These are phyloP conservation scores for Cichorium intybus DNA, from an alignment of 140 eudicot genomes.

Conservation along the genomic window DNA sequence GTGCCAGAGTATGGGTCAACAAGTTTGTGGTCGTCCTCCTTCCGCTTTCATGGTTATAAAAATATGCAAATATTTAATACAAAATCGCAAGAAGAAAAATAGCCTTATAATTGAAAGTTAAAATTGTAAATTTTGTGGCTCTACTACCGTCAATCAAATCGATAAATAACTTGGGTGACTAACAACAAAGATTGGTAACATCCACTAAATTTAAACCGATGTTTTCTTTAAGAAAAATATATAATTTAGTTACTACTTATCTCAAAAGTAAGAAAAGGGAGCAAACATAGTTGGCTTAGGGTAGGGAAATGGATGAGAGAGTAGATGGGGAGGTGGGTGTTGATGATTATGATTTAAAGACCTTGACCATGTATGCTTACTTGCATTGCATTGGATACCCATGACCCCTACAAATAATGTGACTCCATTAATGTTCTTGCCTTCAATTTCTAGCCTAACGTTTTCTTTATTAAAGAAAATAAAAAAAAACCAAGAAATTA, in stretches of 20 bases:
- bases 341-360: background rate
- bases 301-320: background rate
- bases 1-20: background rate
- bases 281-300: too few relatives aligned
- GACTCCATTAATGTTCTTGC: conserved; percentile 14
- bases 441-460: background rate
- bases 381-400: conserved; percentile 21
- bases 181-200: background rate
- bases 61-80: too few relatives aligned
- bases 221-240: background rate
- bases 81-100: too few relatives aligned
- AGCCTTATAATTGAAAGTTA: too few relatives aligned
- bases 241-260: background rate
- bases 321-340: background rate
- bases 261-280: background rate
- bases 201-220: background rate
- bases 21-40: background rate
- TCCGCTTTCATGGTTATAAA: background rate
- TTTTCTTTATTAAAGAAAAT: background rate
- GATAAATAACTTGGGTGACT: background rate
- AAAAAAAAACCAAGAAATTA: background rate
- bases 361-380: background rate
- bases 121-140: too few relatives aligned
- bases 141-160: background rate
- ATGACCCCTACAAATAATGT: conserved; percentile 20